A percentile compares a stretch with the other conserved stretches of the same genome.
These are phyloP conservation scores for Populus hybrid DNA, from an alignment of 441 rosid genomes.

Conservation along the genomic window DNA sequence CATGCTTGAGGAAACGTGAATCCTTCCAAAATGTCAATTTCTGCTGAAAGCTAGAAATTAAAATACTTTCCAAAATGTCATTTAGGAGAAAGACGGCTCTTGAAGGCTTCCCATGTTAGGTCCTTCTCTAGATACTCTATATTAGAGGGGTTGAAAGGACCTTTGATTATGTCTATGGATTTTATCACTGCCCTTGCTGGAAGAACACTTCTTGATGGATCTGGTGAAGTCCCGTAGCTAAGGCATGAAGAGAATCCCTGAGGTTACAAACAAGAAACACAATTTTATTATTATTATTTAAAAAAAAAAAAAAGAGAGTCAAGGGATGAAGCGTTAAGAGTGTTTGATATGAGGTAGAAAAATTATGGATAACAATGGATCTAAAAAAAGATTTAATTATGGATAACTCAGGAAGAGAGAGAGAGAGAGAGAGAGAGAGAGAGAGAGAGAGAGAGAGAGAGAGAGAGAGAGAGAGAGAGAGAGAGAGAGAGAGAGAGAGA, in stretches of 20 bases:
- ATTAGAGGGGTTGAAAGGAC: slow-evolving; percentile 77
- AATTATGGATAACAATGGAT: too few species aligned
- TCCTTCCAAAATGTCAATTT: neutral
- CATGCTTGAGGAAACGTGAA: neutral
- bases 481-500: too few species aligned
- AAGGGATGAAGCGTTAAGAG: neutral
- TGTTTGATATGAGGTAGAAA: neutral
- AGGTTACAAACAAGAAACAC: neutral
- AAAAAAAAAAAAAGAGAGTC: neutral
- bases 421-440: too few species aligned
- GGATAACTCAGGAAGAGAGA: too few species aligned
- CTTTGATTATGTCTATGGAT: slow-evolving; percentile 57
- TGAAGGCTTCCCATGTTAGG: slow-evolving; percentile 47
- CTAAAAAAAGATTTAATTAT: neutral
- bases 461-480: too few species aligned
- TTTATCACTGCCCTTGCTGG: slow-evolving; percentile 69
- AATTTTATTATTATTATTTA: neutral
- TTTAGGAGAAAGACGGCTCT: slow-evolving; percentile 21
- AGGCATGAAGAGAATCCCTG: slow-evolving; percentile 90
- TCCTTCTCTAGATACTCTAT: slow-evolving; percentile 57
- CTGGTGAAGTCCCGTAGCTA: slow-evolving; percentile 65
- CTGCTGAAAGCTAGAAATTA: neutral
- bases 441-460: too few species aligned
- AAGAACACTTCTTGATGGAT: slow-evolving; percentile 74
- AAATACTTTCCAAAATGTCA: neutral